phyloP scores from a whole-genome alignment of 345 rosid species.

The Cardamine occulta region DNA sequence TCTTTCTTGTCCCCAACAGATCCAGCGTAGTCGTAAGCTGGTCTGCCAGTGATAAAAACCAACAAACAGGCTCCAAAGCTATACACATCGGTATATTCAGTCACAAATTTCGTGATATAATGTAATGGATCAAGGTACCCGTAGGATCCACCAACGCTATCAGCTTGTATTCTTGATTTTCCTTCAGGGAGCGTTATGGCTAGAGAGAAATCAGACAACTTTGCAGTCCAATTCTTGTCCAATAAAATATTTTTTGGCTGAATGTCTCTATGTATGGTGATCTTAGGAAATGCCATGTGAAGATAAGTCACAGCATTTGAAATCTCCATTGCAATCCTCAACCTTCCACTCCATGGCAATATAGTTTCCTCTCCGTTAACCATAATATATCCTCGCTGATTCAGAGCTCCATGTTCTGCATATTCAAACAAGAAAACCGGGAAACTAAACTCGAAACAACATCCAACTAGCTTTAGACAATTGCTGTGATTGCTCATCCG shows the following conservation, averaged over 20 bases:
- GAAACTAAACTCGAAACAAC: slow-evolving; percentile 31
- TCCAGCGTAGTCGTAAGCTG: background rate
- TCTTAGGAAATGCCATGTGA: slow-evolving; percentile 22
- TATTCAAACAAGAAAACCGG: slow-evolving; percentile 30
- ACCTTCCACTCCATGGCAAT: background rate
- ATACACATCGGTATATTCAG: background rate
- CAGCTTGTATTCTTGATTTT: background rate
- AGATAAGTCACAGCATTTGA: slow-evolving; percentile 25
- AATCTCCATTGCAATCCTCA: slow-evolving; percentile 28
- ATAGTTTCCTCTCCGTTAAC: slow-evolving; percentile 12
- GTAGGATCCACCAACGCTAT: background rate
- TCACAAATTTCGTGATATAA: too few relatives aligned
- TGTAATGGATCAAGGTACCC: background rate
- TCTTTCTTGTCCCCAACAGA: background rate
- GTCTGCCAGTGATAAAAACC: slow-evolving; percentile 7
- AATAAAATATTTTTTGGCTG: slow-evolving; percentile 19
- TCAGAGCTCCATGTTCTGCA: slow-evolving; percentile 29
- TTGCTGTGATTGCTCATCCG: slow-evolving; percentile 29
- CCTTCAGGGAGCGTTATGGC: slow-evolving; percentile 5
- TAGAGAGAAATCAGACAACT: slow-evolving; percentile 19
- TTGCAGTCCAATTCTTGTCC: slow-evolving; percentile 25
- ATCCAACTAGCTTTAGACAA: slow-evolving; percentile 22
- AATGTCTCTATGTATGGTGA: slow-evolving; percentile 25
- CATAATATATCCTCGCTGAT: background rate
- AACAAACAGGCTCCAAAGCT: slow-evolving; percentile 10